Base-by-base conservation (phyloP, 306 rosid genomes). In the Prunus dulcis region DNA sequence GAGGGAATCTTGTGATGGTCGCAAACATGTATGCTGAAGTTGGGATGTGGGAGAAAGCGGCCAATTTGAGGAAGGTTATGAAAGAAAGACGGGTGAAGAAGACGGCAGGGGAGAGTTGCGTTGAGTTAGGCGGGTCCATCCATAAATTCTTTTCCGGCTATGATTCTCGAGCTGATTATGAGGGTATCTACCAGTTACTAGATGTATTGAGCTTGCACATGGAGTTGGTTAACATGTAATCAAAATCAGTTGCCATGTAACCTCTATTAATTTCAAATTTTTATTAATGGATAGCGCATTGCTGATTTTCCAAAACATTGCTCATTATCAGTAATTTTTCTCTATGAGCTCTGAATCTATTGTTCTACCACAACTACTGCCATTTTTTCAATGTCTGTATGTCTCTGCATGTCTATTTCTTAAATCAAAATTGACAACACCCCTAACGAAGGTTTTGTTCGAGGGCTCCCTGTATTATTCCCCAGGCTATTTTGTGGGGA, bases 11-110 rank as follows among this genome's bases (percentile, higher is more conserved):
- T 3, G 88, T 90, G 81, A 89, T 95, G 82, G 90, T 86, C 50
- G 96, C 98, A 30, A 95, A 95, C 81, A 81, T 84, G 91, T 95
- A 85, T 73, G 89, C 97, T 19, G 97, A 90, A 80, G 80, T 58
- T 43, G 97, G 98, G 67, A 86, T 83, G 96, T 95, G 98, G 98
- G 92, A 95, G 38, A 79, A 88, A 52, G 98, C 92, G 1, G 96
- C 87, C 9, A 86, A 82, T 49, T 83, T 86, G 68, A 87, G 98
- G 76, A 89, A 80, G 83, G 76, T 75, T 46, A 92, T 92, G 93
- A 84, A 84, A 84, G 89, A 86, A 50, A 82, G 86, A 73, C 78
- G 96, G 28, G 68, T 92, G 82, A 95, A 86, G 87, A 95, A 92
- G 87, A 79, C 80, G 82, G 96, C 97, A 1, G 97, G 97, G 73